phyloP scores from a whole-genome alignment of 106 monocot genomes.

The Allium fistulosum region DNA sequence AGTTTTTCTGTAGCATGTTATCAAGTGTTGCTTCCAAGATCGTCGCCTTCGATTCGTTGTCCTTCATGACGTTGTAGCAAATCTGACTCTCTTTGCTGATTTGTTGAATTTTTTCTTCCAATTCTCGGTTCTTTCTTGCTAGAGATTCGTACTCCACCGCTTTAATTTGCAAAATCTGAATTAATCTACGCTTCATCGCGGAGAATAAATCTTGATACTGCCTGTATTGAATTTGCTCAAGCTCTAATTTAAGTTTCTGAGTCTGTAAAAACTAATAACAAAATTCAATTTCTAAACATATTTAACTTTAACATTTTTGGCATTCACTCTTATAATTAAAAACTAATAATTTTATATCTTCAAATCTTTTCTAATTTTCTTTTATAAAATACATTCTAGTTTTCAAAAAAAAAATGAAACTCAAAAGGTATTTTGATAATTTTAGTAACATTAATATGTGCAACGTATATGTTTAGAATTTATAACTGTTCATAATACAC shows the following conservation, averaged over 20 bases:
- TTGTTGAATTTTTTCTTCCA: too few species aligned
- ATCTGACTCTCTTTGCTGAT: conserved; percentile 49
- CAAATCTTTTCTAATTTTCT: too few species aligned
- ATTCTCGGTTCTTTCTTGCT: conserved; percentile 26
- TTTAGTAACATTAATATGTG: too few species aligned
- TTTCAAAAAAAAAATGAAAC: too few species aligned
- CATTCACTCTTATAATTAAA: too few species aligned
- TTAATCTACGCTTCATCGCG: conserved; percentile 12
- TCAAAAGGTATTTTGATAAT: too few species aligned
- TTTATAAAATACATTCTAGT: too few species aligned
- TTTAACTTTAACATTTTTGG: too few species aligned
- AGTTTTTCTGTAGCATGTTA: conserved; percentile 43
- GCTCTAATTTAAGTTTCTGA: conserved; percentile 29
- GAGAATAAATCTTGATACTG: conserved; percentile 25
- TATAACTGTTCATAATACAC: too few species aligned
- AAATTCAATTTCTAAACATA: background rate
- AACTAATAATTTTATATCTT: too few species aligned
- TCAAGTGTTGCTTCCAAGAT: conserved; percentile 43
- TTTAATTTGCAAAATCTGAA: conserved; percentile 27
- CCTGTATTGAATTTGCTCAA: conserved; percentile 31
- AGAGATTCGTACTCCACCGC: conserved; percentile 37
- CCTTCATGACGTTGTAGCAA: conserved; percentile 51
- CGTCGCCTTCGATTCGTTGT: conserved; percentile 49
- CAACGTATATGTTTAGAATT: too few species aligned
- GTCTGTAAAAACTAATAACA: conserved; percentile 9